phyloP scores from a whole-genome alignment of 225 moss, liverwort and hornwort species.

The Polytrichum commune region DNA sequence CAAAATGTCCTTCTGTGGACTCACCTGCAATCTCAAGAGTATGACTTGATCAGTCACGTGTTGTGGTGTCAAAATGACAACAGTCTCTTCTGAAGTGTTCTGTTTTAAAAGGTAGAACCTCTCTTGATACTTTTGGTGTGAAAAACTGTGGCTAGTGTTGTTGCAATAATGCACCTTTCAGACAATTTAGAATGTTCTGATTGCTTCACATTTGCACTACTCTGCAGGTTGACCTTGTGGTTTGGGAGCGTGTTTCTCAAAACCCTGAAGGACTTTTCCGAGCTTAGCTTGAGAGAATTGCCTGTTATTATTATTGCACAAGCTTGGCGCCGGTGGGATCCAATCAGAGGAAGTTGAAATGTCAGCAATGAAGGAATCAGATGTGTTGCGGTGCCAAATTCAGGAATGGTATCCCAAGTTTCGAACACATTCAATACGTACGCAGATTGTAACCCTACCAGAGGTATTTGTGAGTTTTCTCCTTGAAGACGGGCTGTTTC shows the following conservation, averaged over 20 bases:
- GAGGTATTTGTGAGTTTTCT: constrained; percentile 75
- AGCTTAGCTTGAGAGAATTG: too few relatives aligned
- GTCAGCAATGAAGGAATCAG: constrained; percentile 57
- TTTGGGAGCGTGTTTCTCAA: constrained; percentile 27
- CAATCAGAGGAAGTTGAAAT: too few relatives aligned
- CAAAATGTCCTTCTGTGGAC: too few relatives aligned
- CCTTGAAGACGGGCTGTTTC: constrained; percentile 76
- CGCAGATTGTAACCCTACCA: constrained; percentile 58
- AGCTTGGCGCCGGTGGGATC: too few relatives aligned
- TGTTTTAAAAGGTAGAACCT: not conserved
- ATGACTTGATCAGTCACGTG: not conserved
- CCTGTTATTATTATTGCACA: too few relatives aligned
- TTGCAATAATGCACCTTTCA: constrained; percentile 3
- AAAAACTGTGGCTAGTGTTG: not conserved
- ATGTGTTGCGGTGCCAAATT: constrained; percentile 74
- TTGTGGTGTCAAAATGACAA: not conserved
- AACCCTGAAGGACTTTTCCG: constrained; percentile 24
- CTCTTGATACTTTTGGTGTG: not conserved
- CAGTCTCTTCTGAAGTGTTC: not conserved
- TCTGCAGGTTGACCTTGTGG: constrained; percentile 35
- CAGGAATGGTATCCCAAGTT: constrained; percentile 93
- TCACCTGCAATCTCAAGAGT: too few relatives aligned
- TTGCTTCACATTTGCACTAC: constrained; percentile 10
- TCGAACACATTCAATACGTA: constrained; percentile 52
- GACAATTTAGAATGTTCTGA: constrained; percentile 12